phyloP scores from a whole-genome alignment of 768 basidiomycete genomes.

The Leccinellum luteum region DNA sequence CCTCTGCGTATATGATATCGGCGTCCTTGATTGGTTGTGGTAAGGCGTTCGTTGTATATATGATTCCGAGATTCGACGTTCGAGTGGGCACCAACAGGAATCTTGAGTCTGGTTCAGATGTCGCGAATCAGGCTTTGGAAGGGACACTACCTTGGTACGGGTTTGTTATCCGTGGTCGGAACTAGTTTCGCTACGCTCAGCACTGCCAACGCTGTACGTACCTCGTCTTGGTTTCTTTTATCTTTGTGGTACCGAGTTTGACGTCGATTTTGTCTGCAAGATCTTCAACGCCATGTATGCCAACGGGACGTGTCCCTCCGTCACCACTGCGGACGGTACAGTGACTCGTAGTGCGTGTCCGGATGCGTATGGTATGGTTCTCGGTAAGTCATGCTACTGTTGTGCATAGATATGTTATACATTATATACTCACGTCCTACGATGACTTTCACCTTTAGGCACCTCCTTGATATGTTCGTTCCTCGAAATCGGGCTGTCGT shows the following conservation, averaged over 20 bases:
- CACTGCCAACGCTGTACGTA: constrained; percentile 62
- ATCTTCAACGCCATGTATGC: constrained; percentile 76
- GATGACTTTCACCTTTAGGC: constrained; percentile 43
- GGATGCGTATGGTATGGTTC: constrained; percentile 75
- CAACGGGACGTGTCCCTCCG: constrained; percentile 72
- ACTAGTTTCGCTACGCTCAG: constrained; percentile 78
- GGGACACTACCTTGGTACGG: constrained; percentile 75
- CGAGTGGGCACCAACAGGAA: constrained; percentile 42
- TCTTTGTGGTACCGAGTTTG: not conserved
- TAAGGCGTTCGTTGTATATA: constrained; percentile 28
- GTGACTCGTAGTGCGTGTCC: constrained; percentile 63
- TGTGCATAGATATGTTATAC: not conserved
- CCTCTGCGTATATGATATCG: constrained; percentile 76
- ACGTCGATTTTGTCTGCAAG: constrained; percentile 29
- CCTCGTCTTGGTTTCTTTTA: not conserved
- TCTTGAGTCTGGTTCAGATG: constrained; percentile 77
- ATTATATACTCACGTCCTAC: not conserved
- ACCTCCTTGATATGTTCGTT: constrained; percentile 77
- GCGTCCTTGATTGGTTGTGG: constrained; percentile 79
- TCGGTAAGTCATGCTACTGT: constrained; percentile 43
- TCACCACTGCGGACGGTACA: constrained; percentile 54
- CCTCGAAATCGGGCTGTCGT: constrained; percentile 76
- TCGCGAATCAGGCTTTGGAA: constrained; percentile 59
- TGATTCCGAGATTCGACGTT: not conserved
- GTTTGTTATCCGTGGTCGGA: constrained; percentile 77